Conservation (phyloP, 352 stramenopile genomes). For the Thalassiosira livingstoniorum region DNA sequence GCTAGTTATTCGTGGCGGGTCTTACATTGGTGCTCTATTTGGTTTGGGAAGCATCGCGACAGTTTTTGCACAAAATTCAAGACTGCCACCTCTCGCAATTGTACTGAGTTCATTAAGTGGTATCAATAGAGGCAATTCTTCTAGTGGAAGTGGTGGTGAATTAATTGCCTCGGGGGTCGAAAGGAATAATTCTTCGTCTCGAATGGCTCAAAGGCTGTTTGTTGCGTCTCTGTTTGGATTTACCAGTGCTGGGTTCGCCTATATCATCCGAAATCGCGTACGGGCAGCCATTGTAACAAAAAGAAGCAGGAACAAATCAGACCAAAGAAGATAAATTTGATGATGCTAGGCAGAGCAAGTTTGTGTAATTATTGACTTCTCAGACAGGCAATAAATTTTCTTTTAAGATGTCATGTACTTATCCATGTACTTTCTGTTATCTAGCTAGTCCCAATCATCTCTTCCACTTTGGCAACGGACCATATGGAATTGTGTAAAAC, state of each 20-base stretch:
- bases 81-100: neutral
- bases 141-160: neutral
- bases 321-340: too few relatives aligned
- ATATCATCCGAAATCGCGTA: slow-evolving; percentile 54
- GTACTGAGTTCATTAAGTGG: slow-evolving; percentile 20
- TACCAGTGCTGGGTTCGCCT: slow-evolving; percentile 49
- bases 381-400: too few relatives aligned
- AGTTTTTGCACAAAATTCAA: slow-evolving; percentile 15
- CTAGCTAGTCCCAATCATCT: too few relatives aligned
- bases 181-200: slow-evolving; percentile 16
- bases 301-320: too few relatives aligned
- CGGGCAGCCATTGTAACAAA: slow-evolving; percentile 40
- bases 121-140: neutral
- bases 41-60: slow-evolving; percentile 46
- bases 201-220: slow-evolving; percentile 46
- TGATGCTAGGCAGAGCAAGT: too few relatives aligned
- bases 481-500: too few relatives aligned
- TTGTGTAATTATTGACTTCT: too few relatives aligned
- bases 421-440: too few relatives aligned
- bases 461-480: too few relatives aligned
- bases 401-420: too few relatives aligned
- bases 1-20: slow-evolving; percentile 41
- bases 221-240: slow-evolving; percentile 53
- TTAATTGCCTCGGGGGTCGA: neutral
- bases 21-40: slow-evolving; percentile 42